These are phyloP conservation scores for Leccinum pachyderme DNA, from an alignment of 1,284 basidiomycete species.

Conservation along the genomic window DNA sequence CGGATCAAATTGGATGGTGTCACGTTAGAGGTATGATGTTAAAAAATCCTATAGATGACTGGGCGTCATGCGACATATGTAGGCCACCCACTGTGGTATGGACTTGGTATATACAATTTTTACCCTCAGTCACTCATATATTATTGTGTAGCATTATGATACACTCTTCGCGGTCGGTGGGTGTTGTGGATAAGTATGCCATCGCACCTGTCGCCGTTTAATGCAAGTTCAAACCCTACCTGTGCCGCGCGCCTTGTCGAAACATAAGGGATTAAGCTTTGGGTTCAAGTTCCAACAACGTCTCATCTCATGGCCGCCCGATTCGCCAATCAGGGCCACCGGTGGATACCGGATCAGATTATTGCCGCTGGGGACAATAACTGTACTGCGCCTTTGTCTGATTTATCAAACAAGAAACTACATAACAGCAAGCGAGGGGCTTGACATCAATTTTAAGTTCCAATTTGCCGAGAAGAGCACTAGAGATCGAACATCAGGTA, in stretches of 20 bases:
- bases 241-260: neutral
- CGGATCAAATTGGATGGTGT: conserved; percentile 1
- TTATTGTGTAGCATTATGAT: neutral
- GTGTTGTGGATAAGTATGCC: neutral
- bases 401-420: neutral
- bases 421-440: neutral
- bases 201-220: neutral
- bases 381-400: neutral
- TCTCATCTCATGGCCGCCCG: neutral
- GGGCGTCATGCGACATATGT: neutral
- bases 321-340: neutral
- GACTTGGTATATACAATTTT: neutral
- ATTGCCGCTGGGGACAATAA: neutral
- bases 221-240: neutral
- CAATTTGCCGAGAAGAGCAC: too few relatives aligned
- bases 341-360: neutral
- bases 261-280: neutral
- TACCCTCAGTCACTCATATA: neutral
- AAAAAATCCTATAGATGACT: neutral
- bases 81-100: neutral
- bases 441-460: neutral
- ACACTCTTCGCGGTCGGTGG: neutral
- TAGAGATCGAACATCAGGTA: neutral
- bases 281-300: neutral
- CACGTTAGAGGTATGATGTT: conserved; percentile 3